Evolutionary conservation across 2,329 filamentous ascomycete genomes (phyloP).

Genomic region (Talaromyces sp.): DNA sequence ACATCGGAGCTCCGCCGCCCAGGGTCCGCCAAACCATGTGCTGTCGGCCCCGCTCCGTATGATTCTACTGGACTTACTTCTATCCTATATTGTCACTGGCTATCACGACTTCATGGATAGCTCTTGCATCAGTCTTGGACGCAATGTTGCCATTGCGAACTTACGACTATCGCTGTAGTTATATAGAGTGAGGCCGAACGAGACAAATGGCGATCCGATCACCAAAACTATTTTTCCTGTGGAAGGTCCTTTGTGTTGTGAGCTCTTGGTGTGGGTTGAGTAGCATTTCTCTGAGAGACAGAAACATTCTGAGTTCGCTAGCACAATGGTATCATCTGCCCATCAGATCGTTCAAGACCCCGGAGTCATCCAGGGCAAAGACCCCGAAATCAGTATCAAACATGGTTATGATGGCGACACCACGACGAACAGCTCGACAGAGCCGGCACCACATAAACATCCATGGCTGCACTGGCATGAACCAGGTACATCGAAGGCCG

Average conservation of each 20-base stretch:
- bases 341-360: not conserved
- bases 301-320: not conserved
- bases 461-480: conserved; percentile 13
- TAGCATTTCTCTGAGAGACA: not conserved
- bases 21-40: not conserved
- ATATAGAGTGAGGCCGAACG: not conserved
- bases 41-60: not conserved
- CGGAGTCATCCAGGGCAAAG: not conserved
- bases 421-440: not conserved
- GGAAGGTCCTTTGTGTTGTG: not conserved
- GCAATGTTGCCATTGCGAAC: not conserved
- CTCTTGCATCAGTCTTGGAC: not conserved
- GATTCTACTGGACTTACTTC: not conserved
- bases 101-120: not conserved
- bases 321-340: not conserved
- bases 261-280: not conserved
- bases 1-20: not conserved
- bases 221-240: not conserved
- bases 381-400: not conserved
- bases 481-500: conserved; percentile 7
- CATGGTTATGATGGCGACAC: not conserved
- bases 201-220: not conserved
- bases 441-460: not conserved
- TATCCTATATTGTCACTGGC: not conserved
- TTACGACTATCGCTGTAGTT: not conserved